phyloP scores from a whole-genome alignment of 108 stramenopile genomes.

The Fragilaria crotonensis region DNA sequence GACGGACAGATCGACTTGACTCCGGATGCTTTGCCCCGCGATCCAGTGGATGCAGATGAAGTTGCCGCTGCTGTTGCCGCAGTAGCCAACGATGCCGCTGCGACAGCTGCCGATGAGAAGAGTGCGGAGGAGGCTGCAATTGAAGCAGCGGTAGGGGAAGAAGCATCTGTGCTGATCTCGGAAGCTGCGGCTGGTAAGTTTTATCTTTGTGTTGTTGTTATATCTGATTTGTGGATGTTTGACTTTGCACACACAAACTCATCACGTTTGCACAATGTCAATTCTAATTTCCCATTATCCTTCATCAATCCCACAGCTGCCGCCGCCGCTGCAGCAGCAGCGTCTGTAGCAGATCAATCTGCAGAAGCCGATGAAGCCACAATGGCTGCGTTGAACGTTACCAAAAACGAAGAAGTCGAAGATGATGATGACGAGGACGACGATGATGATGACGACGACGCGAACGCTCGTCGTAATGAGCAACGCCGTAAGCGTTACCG shows the following conservation, averaged over 20 bases:
- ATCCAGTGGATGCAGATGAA: slow-evolving; percentile 6
- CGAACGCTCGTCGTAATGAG: slow-evolving; percentile 27
- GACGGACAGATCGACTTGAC: not conserved
- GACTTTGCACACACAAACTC: not conserved
- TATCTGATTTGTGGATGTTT: not conserved
- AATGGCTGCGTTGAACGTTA: slow-evolving; percentile 10
- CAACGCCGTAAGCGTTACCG: slow-evolving; percentile 45
- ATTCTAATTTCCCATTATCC: not conserved
- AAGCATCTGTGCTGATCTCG: slow-evolving; percentile 6
- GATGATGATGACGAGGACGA: slow-evolving; percentile 12
- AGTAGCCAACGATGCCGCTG: slow-evolving; percentile 11
- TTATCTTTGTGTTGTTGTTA: too few species aligned
- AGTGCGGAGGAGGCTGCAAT: not conserved
- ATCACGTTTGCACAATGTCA: not conserved
- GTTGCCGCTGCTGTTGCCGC: slow-evolving; percentile 20
- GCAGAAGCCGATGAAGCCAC: slow-evolving; percentile 27
- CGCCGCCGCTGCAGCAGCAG: slow-evolving; percentile 14
- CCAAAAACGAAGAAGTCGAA: slow-evolving; percentile 2
- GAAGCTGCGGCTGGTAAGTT: slow-evolving; percentile 9
- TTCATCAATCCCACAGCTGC: slow-evolving; percentile 1
- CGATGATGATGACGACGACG: slow-evolving; percentile 9
- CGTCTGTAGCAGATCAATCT: slow-evolving; percentile 12
- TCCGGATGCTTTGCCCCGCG: not conserved
- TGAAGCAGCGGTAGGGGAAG: not conserved
- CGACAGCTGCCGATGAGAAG: not conserved